phyloP scores from a whole-genome alignment of 352 stramenopile genomes.

The Phytophthora hibernalis region DNA sequence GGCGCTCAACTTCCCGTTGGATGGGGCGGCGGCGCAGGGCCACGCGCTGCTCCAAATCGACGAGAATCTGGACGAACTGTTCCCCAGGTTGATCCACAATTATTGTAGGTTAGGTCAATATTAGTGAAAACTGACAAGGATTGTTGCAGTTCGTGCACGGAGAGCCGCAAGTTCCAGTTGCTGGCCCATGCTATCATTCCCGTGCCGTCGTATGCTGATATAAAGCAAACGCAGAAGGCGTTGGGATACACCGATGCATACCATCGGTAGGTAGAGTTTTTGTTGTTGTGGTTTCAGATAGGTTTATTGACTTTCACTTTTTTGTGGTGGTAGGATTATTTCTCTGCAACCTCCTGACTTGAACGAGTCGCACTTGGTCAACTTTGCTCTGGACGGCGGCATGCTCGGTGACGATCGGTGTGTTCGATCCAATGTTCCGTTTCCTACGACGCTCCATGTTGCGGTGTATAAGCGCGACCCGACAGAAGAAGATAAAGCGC shows the following conservation, averaged over 20 bases:
- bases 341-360: slow-evolving; percentile 31
- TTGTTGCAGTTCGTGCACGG: slow-evolving; percentile 43
- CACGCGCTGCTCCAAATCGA: slow-evolving; percentile 45
- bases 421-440: slow-evolving; percentile 74
- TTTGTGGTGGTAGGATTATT: slow-evolving; percentile 37
- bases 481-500: slow-evolving; percentile 22
- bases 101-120: background rate
- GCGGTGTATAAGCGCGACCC: slow-evolving; percentile 52
- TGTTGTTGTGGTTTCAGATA: background rate
- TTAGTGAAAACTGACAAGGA: slow-evolving; percentile 3
- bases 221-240: slow-evolving; percentile 52
- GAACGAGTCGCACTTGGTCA: slow-evolving; percentile 32
- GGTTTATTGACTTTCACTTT: slow-evolving; percentile 5
- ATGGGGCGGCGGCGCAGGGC: slow-evolving; percentile 28
- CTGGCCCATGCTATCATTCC: slow-evolving; percentile 69
- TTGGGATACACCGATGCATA: slow-evolving; percentile 48
- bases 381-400: slow-evolving; percentile 62
- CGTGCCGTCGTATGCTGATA: slow-evolving; percentile 70
- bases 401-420: slow-evolving; percentile 69
- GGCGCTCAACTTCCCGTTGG: slow-evolving; percentile 65
- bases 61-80: slow-evolving; percentile 44
- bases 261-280: slow-evolving; percentile 50
- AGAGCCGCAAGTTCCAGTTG: slow-evolving; percentile 78
- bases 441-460: slow-evolving; percentile 63
- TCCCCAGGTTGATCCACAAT: slow-evolving; percentile 46